Base-by-base conservation (phyloP, 2,329 filamentous ascomycete species). In the Penicillium vulpinum region DNA sequence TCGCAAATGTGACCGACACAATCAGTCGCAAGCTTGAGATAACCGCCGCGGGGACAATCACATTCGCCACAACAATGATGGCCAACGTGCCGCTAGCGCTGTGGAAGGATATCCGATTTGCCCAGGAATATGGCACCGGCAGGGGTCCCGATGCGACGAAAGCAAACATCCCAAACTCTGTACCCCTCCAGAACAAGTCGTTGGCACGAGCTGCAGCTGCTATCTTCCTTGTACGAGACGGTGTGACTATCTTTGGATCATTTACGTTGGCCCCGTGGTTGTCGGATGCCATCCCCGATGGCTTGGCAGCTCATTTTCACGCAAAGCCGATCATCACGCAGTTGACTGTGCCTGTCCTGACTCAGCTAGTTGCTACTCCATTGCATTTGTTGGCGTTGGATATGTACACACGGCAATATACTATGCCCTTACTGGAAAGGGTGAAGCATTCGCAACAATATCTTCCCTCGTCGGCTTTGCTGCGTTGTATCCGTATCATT, bases 361-460 rank as follows among this genome's bases (percentile, higher is more conserved):
- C 92, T 10, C 92, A 96, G 77, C 64, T 94, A 18, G 62, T 91
- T 29, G 90, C 86, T 53, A 96, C 92, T 6, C 92, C 92, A 2
- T 73, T 95, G 65, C 92, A 96, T 75, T 75, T 96, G 50, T 81
- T 93, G n/a, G 92, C 91, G 0, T 72, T 96, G 63, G 91, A 96
- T 74, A 65, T 95, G 58, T 96, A 95, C 72, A 95, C 95, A 31
- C 54, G 62, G 16, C 63, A 65, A 18, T 51, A 60, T 41, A 33
- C 40, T 11, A 51, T 65, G 5, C 72, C 79, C 1, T 80, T 82
- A 70, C 68, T 70, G 22, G 83, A 89, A 21, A 77, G 92, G 15
- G 81, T 84, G 70, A 69, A 73, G 0, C 81, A 84, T 49, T 83
- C 96, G 8, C 78, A 83, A 59, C 81, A 82, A 62, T 90, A 93